A percentile compares a stretch with the other conserved stretches of the same genome.
Evolutionary conservation across 345 rosid genomes (phyloP).

Genomic region (Balakata baccata): DNA sequence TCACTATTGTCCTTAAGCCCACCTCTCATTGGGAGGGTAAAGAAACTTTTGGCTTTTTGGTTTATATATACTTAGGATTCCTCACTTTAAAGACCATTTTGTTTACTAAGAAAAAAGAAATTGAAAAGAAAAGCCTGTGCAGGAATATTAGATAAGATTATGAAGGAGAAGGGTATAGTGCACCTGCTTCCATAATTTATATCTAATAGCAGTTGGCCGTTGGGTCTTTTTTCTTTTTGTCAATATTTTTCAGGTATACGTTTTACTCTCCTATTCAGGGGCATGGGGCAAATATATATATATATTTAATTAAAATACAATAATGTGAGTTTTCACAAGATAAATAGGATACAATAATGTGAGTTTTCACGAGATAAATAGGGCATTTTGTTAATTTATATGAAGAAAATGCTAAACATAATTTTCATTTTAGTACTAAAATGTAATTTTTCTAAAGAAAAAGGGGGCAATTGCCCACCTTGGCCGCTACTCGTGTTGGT

Average conservation of each 20-base stretch:
- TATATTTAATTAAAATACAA: no score
- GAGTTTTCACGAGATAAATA: no score
- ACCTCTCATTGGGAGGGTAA: slow-evolving; percentile 26
- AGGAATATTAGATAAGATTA: slow-evolving; percentile 16
- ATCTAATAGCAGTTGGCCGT: slow-evolving; percentile 13
- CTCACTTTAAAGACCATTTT: slow-evolving; percentile 37
- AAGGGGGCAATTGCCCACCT: no score
- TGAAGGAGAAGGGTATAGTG: neutral
- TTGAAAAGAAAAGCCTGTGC: neutral
- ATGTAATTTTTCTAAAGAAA: no score
- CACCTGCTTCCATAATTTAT: neutral
- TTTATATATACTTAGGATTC: slow-evolving; percentile 58
- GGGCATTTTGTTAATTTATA: no score
- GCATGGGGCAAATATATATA: no score
- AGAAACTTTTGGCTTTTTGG: slow-evolving; percentile 48
- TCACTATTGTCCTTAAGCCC: slow-evolving; percentile 18
- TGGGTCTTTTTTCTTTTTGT: slow-evolving; percentile 3
- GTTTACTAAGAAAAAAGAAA: neutral
- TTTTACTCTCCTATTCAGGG: neutral
- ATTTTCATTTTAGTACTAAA: no score
- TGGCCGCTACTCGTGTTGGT: no score
- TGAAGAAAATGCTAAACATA: no score
- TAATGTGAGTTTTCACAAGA: no score
- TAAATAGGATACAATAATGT: no score
- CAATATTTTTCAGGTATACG: neutral